Conservation (phyloP, 331 rosid species). For the Dryas integrifolia region DNA sequence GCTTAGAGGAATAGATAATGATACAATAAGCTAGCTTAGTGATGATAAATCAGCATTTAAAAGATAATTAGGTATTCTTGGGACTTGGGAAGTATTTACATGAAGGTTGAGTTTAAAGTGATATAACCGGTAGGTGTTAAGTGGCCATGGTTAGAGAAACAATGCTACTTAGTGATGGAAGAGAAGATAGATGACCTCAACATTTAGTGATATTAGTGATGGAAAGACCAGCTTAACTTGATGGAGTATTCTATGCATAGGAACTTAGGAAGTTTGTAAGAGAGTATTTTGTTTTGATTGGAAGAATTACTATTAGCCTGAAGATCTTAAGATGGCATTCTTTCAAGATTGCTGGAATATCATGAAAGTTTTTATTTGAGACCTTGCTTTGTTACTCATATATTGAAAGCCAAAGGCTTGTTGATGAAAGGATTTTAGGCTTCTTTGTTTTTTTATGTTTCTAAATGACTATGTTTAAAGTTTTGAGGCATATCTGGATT, state of each 20-base stretch:
- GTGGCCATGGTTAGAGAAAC: neutral
- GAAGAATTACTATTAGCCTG: neutral
- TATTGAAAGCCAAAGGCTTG: neutral
- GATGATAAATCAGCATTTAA: neutral
- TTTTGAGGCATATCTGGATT: neutral
- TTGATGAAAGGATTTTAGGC: neutral
- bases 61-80: neutral
- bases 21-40: neutral
- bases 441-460: neutral
- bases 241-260: neutral
- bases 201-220: slow-evolving; percentile 2
- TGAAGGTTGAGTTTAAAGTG: neutral
- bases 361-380: neutral
- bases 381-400: neutral
- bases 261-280: neutral
- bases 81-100: slow-evolving; percentile 1
- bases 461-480: neutral
- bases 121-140: neutral
- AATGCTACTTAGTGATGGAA: neutral
- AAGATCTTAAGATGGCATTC: neutral
- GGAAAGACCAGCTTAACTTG: neutral
- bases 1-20: neutral
- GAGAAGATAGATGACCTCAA: neutral
- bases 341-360: too few species aligned
- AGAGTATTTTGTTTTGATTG: neutral